Evolutionary conservation across 352 stramenopile species (phyloP), one percentile per base, ranked within the genome.

Genomic region (Elongisporangium senticosum): DNA sequence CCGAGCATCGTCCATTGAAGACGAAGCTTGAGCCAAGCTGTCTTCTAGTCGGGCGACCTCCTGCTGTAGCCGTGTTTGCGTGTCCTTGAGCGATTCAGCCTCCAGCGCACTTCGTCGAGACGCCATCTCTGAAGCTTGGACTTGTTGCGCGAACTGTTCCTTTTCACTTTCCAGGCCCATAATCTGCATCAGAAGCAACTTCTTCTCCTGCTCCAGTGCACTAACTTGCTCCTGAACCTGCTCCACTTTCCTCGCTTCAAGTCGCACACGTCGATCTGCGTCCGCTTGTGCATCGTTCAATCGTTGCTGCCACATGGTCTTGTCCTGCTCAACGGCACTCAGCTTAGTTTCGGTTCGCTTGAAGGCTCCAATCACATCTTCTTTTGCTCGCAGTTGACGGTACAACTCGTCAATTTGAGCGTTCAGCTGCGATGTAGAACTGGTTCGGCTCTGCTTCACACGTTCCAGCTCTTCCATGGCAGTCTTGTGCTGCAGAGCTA

Each of bases 331-430:
- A 19, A 79, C 52, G n/a, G 74, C 60, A 17, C 40, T 51, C 22
- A 81, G 61, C 58, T 77, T 65, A 7, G 66, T 59, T 50, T 83
- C 71, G 7, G 65, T 58, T 15, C 52, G 72, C 56, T 81, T 75
- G 7, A 85, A 50, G 0, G 63, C 70, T 24, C 60, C 40, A 13
- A 85, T 74, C 4, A 53, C 58, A 15, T 74, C 69, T 5, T 90
- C 80, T 26, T 84, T 82, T 14, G 71, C 65, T 22, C 75, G 24
- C 50, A 90, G 58, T 10, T 87, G 66, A 19, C 67, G 60, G 26
- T 86, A 86, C 43, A 88, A 49, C 10, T 84, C 78, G 52, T 87
- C 74, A 49, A 88, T 73, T 54, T 82, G 80, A 6, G 67, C 65
- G 8, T 76, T 83, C 22, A 86, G 54, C 7, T 55, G 57, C 3